These are phyloP conservation scores for Fusarium temperatum DNA, from an alignment of 2,329 filamentous ascomycete species.

Conservation along the genomic window DNA sequence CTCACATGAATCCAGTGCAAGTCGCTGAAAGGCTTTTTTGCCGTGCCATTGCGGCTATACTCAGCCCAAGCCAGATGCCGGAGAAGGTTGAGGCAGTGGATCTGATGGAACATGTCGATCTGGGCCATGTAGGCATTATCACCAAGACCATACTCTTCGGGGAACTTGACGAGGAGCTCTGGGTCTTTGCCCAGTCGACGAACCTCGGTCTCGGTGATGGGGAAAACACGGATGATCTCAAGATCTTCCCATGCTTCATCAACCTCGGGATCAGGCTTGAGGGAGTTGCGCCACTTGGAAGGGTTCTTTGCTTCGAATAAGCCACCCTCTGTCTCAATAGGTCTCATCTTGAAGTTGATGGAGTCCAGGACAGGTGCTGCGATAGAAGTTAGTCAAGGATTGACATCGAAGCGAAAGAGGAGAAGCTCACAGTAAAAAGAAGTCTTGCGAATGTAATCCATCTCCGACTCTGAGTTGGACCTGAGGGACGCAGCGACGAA, in stretches of 20 bases:
- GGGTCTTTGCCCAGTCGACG: conserved; percentile 1
- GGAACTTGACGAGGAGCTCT: conserved; percentile 13
- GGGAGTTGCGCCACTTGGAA: not conserved
- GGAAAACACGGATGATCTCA: conserved; percentile 5
- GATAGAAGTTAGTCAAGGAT: accelerated
- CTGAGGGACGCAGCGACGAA: not conserved
- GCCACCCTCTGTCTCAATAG: not conserved
- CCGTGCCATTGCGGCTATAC: conserved; percentile 1
- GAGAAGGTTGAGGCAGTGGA: conserved; percentile 10
- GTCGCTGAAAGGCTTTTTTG: conserved; percentile 2
- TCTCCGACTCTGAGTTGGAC: not conserved
- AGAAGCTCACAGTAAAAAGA: not conserved
- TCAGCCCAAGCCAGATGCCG: not conserved
- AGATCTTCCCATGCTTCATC: conserved; percentile 16
- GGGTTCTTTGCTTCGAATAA: conserved; percentile 12
- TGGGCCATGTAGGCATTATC: conserved; percentile 6
- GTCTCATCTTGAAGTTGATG: not conserved
- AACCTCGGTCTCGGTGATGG: not conserved
- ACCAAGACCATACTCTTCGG: not conserved
- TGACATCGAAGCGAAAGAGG: accelerated
- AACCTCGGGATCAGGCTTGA: not conserved
- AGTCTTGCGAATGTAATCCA: not conserved
- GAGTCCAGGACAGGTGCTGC: not conserved
- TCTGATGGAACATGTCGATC: conserved; percentile 13
- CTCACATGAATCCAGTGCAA: conserved; percentile 10